A percentile compares a stretch with the other conserved stretches of the same genome.
These are phyloP conservation scores for Plectosphaerella plurivora DNA, from an alignment of 2,329 filamentous ascomycete species.

Conservation along the genomic window DNA sequence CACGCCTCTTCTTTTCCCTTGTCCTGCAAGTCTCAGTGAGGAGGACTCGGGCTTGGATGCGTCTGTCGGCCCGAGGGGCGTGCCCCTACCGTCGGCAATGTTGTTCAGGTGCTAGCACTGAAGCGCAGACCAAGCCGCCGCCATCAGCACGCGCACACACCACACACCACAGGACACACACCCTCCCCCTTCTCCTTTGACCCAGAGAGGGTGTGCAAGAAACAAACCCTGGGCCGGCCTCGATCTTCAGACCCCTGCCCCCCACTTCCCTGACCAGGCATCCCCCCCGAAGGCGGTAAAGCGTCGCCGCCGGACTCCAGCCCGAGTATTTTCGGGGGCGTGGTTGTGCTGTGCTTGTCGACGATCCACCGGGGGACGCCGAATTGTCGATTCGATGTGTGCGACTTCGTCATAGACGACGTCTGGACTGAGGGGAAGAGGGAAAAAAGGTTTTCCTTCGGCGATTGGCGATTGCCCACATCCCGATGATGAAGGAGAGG, in stretches of 20 bases:
- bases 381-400: no score
- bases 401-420: no score
- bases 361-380: no score
- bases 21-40: not conserved
- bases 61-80: not conserved
- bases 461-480: no score
- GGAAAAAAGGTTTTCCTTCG: no score
- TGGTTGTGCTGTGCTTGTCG: not conserved
- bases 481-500: no score
- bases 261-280: not conserved
- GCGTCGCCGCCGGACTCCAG: not conserved
- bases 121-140: not conserved
- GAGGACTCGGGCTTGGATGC: not conserved
- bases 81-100: not conserved
- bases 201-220: not conserved
- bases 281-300: not conserved
- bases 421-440: no score
- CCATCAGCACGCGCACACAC: not conserved
- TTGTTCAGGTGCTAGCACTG: not conserved
- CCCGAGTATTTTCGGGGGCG: not conserved
- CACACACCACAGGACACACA: not conserved
- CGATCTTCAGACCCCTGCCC: not conserved
- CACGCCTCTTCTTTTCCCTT: not conserved
- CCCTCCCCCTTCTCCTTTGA: no score
- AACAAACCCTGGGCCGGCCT: not conserved